Base-by-base conservation (phyloP, 2,329 filamentous ascomycete species). In the Monosporascus ibericus region DNA sequence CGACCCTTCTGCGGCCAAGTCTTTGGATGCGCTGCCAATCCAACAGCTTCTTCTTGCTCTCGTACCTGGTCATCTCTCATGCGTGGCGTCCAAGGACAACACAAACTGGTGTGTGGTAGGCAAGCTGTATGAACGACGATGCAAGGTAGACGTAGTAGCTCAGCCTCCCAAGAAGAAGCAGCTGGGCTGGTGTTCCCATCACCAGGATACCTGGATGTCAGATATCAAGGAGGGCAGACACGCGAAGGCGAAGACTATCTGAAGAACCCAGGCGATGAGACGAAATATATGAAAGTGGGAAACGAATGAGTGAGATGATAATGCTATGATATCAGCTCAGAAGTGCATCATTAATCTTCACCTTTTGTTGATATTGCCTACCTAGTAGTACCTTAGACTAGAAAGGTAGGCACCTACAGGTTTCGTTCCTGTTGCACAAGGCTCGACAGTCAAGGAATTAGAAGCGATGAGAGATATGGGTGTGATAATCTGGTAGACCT, bases 1-100 rank as follows among this genome's bases (percentile, higher is more conserved):
- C 14, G 30, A 63, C 50, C 52, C 57, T 60, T 15, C 53, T 52
- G 27, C 53, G 59, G 37, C 60, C 60, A 20, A 58, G 56, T 20
- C 46, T 48, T 39, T 30, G 44, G 18, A 44, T 52, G n/a, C 14
- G 24, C 18, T 44, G 34, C 44, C 57, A 56, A 9, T 58, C 53
- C 24, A 44, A 37, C 24, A 50, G 40, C 40, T 61, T 57, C 49
- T 55, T 56, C 24, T 44, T 38, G 44, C 47, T 53, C 55, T 59
- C 62, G 42, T 58, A 55, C 22, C 22, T 25, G 17, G 42, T 14
- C 42, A 46, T 46, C 14, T n/a, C 17, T 14, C 14, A 25, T 27
- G 24, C 42, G 20, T 17, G 11, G 14, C 42, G 11, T 15, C 42
- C n/a, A n/a, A 24, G 22, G 6, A 3, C 42, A 20, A 24, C 11